Conservation (phyloP, 257 asterid genomes). For the Jacaranda mimosifolia region DNA sequence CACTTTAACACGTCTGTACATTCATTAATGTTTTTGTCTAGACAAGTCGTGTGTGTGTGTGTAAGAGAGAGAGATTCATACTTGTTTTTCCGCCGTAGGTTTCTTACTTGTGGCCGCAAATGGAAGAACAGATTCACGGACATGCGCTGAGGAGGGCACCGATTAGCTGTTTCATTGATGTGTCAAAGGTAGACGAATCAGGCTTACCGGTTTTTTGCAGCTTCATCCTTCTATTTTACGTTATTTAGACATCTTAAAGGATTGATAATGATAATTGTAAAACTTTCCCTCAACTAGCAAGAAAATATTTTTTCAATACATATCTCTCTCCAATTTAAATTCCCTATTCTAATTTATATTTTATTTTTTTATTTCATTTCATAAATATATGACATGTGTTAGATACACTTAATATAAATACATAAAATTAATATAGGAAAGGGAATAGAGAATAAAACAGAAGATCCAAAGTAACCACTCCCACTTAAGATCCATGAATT, state of each 20-base stretch:
- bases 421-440: too few relatives aligned
- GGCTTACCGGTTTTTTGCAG: neutral
- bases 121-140: neutral
- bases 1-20: neutral
- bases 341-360: too few relatives aligned
- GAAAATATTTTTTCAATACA: too few relatives aligned
- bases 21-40: neutral
- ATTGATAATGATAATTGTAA: too few relatives aligned
- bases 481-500: too few relatives aligned
- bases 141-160: neutral
- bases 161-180: neutral
- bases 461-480: too few relatives aligned
- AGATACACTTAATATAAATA: too few relatives aligned
- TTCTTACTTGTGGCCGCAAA: constrained; percentile 26
- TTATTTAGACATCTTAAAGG: neutral
- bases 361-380: too few relatives aligned
- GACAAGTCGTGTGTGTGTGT: neutral
- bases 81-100: constrained; percentile 9
- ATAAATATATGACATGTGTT: too few relatives aligned
- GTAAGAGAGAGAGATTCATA: constrained; percentile 19
- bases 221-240: neutral
- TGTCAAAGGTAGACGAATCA: neutral
- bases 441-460: too few relatives aligned
- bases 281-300: too few relatives aligned
- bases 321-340: too few relatives aligned